phyloP scores from a whole-genome alignment of 495 filamentous ascomycete genomes.

The Monascus purpureus region DNA sequence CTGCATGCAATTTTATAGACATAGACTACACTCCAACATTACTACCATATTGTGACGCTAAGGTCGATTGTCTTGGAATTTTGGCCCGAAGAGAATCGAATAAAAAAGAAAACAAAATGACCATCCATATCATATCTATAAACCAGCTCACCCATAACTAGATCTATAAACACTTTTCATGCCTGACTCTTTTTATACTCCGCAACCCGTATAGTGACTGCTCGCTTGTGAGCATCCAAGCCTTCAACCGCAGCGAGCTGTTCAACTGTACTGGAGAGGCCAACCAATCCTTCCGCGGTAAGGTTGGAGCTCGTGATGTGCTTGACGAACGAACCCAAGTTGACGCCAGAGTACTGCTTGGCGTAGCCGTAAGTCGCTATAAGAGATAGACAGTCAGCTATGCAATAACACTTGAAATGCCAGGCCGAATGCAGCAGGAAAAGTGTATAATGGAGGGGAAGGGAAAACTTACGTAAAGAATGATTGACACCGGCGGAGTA shows the following conservation, averaged over 20 bases:
- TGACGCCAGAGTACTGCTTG: conserved; percentile 96
- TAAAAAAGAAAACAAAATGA: conserved; percentile 1
- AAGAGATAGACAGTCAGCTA: not conserved
- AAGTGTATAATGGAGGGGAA: conserved; percentile 1
- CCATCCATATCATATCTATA: conserved; percentile 2
- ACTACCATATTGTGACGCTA: no score
- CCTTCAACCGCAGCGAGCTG: conserved; percentile 87
- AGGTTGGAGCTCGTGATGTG: conserved; percentile 89
- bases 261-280: conserved; percentile 83
- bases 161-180: no score
- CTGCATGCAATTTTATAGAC: no score
- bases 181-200: conserved; percentile 9
- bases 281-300: conserved; percentile 67
- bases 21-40: no score
- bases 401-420: not conserved
- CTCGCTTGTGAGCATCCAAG: conserved; percentile 84
- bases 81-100: no score
- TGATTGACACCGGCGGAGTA: conserved; percentile 98
- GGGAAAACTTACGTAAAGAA: conserved; percentile 64
- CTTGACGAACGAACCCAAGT: conserved; percentile 88
- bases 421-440: conserved; percentile 3
- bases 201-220: conserved; percentile 74
- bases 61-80: no score
- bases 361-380: conserved; percentile 93
- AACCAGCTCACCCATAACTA: conserved; percentile 38